Evolutionary conservation across 1,139 yeast genomes (phyloP).

Genomic region (Kurtzmaniella quercitrusa): DNA sequence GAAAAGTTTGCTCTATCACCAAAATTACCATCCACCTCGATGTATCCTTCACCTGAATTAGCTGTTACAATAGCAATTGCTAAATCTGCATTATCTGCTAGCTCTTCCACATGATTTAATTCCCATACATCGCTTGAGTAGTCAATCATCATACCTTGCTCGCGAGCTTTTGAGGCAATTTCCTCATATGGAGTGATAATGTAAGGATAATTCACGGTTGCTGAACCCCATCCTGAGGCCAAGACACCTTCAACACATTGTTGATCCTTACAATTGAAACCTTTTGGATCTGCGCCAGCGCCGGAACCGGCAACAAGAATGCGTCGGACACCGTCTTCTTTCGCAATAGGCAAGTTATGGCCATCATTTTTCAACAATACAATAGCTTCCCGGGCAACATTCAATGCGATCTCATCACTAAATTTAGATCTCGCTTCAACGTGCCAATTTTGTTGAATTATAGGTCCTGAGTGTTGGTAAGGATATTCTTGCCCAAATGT

Average conservation of each 20-base stretch:
- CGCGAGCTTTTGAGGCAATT: slow-evolving; percentile 40
- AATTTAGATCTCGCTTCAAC: slow-evolving; percentile 48
- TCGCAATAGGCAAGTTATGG: slow-evolving; percentile 46
- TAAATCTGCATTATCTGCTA: slow-evolving; percentile 49
- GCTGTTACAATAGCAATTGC: slow-evolving; percentile 51
- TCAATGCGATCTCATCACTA: slow-evolving; percentile 47
- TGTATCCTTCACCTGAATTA: slow-evolving; percentile 57
- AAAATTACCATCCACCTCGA: slow-evolving; percentile 53
- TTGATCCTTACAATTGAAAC: slow-evolving; percentile 49
- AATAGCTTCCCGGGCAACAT: slow-evolving; percentile 55
- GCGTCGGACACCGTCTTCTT: slow-evolving; percentile 37
- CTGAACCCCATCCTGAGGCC: slow-evolving; percentile 52
- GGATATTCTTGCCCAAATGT: slow-evolving; percentile 52
- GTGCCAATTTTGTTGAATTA: slow-evolving; percentile 52
- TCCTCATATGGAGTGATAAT: slow-evolving; percentile 55
- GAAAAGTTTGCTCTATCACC: slow-evolving; percentile 59
- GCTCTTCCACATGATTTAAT: slow-evolving; percentile 37
- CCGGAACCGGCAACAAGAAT: slow-evolving; percentile 46
- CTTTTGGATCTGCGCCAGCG: slow-evolving; percentile 47
- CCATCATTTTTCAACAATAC: slow-evolving; percentile 51
- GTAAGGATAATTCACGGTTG: slow-evolving; percentile 49
- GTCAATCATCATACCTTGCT: slow-evolving; percentile 43
- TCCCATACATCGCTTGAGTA: slow-evolving; percentile 41
- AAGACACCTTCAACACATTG: slow-evolving; percentile 43
- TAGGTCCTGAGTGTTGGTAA: slow-evolving; percentile 51